Conservation (phyloP, 1,139 yeast species). For the Candida smagusa region DNA sequence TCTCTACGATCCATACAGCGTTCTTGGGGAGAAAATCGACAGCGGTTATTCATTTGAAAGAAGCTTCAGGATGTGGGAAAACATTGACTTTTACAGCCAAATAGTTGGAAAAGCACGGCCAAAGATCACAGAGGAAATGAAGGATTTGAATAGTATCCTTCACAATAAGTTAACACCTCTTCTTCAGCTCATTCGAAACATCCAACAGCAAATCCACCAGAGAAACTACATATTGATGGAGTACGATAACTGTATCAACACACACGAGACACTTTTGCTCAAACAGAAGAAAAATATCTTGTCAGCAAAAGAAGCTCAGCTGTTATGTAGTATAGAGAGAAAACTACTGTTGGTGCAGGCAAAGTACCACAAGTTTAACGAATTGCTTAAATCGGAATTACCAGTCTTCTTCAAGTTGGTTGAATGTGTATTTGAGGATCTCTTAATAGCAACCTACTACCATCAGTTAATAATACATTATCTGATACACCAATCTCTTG, state of each 20-base stretch:
- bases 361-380: constrained; percentile 30
- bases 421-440: constrained; percentile 19
- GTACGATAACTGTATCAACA: constrained; percentile 28
- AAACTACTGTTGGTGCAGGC: constrained; percentile 25
- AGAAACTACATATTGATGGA: constrained; percentile 34
- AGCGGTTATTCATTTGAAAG: constrained; percentile 4
- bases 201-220: constrained; percentile 19
- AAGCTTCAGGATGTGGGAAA: constrained; percentile 17
- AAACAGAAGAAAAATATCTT: constrained; percentile 22
- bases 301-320: constrained; percentile 29
- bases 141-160: constrained; percentile 15
- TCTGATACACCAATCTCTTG: constrained; percentile 20
- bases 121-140: constrained; percentile 14
- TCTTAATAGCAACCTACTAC: constrained; percentile 29
- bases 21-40: constrained; percentile 5
- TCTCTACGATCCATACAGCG: constrained; percentile 28
- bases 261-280: constrained; percentile 22
- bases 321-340: constrained; percentile 28
- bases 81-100: constrained; percentile 15
- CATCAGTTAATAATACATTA: constrained; percentile 27
- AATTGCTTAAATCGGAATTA: constrained; percentile 33
- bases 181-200: constrained; percentile 19
- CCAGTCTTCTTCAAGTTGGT: constrained; percentile 35
- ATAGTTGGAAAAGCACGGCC: constrained; percentile 12
- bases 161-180: constrained; percentile 19